A percentile compares a stretch with the other conserved stretches of the same genome.
phyloP scores from a whole-genome alignment of 345 rosid species.

The Cochlearia excelsa region DNA sequence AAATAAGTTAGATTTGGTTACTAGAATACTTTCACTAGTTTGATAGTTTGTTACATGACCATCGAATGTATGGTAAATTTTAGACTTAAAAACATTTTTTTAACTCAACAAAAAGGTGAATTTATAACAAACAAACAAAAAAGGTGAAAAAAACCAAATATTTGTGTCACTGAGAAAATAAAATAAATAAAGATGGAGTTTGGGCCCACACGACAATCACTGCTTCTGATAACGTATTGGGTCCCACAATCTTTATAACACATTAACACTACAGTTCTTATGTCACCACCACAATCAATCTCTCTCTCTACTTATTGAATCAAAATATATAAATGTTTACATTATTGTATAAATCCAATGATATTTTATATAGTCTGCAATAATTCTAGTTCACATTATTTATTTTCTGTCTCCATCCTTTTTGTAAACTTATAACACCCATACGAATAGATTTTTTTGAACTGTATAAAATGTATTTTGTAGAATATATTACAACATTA shows the following conservation, averaged over 20 bases:
- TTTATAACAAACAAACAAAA: not conserved
- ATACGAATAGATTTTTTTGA: not conserved
- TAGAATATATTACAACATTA: too few species aligned
- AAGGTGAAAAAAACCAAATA: too few species aligned
- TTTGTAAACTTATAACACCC: not conserved
- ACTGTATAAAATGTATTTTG: too few species aligned
- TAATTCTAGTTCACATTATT: slow-evolving; percentile 8
- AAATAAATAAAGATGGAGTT: too few species aligned
- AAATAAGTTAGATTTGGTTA: too few species aligned
- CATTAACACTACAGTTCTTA: slow-evolving; percentile 32
- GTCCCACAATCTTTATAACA: slow-evolving; percentile 29
- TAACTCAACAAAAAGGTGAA: too few species aligned
- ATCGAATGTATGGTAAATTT: too few species aligned
- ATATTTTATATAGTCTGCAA: slow-evolving; percentile 12
- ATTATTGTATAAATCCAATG: slow-evolving; percentile 12
- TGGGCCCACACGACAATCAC: slow-evolving; percentile 36
- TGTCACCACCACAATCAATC: slow-evolving; percentile 37
- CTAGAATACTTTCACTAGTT: too few species aligned
- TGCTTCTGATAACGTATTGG: slow-evolving; percentile 35
- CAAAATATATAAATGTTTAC: slow-evolving; percentile 1
- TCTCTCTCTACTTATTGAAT: slow-evolving; percentile 22
- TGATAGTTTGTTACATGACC: too few species aligned
- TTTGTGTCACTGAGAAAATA: too few species aligned
- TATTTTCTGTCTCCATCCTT: slow-evolving; percentile 9
- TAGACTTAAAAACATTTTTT: too few species aligned